Conservation (phyloP, 1,284 basidiomycete genomes). For the Naganishia liquefaciens region DNA sequence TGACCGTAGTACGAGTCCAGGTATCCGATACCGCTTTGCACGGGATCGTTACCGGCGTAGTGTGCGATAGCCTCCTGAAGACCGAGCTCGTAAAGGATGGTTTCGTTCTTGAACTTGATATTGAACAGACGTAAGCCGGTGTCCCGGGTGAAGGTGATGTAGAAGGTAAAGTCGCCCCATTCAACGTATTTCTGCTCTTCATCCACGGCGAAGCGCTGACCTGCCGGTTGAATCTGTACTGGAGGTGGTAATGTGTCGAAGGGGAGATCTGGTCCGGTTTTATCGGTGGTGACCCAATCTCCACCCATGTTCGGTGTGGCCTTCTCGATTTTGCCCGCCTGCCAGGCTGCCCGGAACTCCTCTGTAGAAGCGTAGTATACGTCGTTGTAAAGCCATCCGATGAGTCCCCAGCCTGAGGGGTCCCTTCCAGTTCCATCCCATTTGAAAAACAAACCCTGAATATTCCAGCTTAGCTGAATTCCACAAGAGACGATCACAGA, state of each 20-base stretch:
- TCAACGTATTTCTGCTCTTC: slow-evolving; percentile 43
- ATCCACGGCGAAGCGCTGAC: slow-evolving; percentile 47
- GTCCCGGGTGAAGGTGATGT: slow-evolving; percentile 45
- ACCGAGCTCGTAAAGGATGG: slow-evolving; percentile 48
- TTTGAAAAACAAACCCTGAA: slow-evolving; percentile 39
- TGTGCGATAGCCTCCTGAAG: slow-evolving; percentile 47
- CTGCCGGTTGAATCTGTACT: slow-evolving; percentile 42
- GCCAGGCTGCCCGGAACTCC: slow-evolving; percentile 47
- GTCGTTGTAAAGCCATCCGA: slow-evolving; percentile 38
- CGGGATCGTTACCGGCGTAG: slow-evolving; percentile 44
- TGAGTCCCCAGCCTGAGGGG: slow-evolving; percentile 35
- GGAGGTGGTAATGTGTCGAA: slow-evolving; percentile 45
- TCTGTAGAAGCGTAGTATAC: slow-evolving; percentile 42
- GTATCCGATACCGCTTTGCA: slow-evolving; percentile 35
- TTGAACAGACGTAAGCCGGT: slow-evolving; percentile 46
- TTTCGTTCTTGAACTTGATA: slow-evolving; percentile 47
- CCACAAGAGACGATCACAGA: neutral
- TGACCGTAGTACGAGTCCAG: slow-evolving; percentile 10
- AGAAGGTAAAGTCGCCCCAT: slow-evolving; percentile 47
- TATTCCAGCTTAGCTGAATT: neutral
- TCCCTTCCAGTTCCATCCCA: slow-evolving; percentile 40
- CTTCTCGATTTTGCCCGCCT: slow-evolving; percentile 38
- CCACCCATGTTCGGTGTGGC: slow-evolving; percentile 36
- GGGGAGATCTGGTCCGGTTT: slow-evolving; percentile 33
- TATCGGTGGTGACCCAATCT: slow-evolving; percentile 43